A percentile compares a stretch with the other conserved stretches of the same genome.
Evolutionary conservation across 805 yeast genomes (phyloP).

Genomic region (Candida berthetii): DNA sequence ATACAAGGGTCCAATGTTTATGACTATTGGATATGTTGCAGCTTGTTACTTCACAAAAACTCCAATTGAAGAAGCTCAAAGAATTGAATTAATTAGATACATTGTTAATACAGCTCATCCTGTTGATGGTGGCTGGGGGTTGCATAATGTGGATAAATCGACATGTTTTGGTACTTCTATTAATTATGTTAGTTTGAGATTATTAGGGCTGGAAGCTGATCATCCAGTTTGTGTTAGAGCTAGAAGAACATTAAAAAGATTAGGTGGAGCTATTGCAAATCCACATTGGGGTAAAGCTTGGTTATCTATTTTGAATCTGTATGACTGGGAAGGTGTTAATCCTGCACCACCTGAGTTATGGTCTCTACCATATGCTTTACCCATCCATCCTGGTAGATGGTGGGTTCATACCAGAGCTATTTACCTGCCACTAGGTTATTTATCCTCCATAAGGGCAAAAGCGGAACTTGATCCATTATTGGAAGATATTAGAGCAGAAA

Average conservation of each 20-base stretch:
- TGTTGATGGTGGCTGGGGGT: constrained; percentile 99
- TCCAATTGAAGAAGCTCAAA: constrained; percentile 59
- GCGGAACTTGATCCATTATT: constrained; percentile 64
- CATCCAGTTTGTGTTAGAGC: constrained; percentile 82
- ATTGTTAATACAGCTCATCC: constrained; percentile 92
- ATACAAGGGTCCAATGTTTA: constrained; percentile 97
- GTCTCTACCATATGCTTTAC: constrained; percentile 74
- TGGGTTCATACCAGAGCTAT: constrained; percentile 98
- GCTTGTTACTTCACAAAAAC: constrained; percentile 65
- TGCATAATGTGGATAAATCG: constrained; percentile 86
- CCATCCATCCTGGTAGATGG: constrained; percentile 95
- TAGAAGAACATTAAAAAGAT: constrained; percentile 51
- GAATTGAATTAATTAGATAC: constrained; percentile 73
- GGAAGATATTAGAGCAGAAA: constrained; percentile 63
- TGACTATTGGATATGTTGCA: constrained; percentile 84
- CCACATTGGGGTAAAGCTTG: constrained; percentile 99
- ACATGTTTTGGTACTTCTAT: constrained; percentile 93
- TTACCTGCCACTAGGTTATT: constrained; percentile 80
- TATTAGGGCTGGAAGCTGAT: constrained; percentile 66
- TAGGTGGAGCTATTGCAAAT: constrained; percentile 86
- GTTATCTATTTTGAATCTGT: constrained; percentile 73
- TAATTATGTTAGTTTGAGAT: constrained; percentile 75
- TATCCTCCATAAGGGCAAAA: constrained; percentile 48
- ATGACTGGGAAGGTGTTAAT: constrained; percentile 94
- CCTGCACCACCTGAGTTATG: constrained; percentile 98